Percentiles rank a stretch among this genome's conserved stretches.
Conservation (phyloP, 495 filamentous ascomycete genomes). For the Copromyces sp. region DNA sequence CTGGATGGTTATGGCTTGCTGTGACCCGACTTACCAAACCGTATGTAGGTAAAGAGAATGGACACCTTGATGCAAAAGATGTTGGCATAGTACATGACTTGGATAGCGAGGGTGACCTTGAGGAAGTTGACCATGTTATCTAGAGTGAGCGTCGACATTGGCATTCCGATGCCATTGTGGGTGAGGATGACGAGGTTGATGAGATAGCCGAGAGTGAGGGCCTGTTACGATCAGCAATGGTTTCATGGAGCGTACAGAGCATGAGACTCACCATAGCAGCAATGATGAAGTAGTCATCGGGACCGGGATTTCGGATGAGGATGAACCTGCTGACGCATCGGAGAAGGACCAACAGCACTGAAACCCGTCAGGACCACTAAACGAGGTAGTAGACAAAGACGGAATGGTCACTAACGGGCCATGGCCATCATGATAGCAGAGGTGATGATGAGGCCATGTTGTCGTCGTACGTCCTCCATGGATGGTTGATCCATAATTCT, state of each 20-base stretch:
- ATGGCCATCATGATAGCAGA: slow-evolving; percentile 9
- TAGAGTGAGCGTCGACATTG: slow-evolving; percentile 16
- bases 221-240: slow-evolving; percentile 9
- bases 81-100: slow-evolving; percentile 34
- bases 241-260: neutral
- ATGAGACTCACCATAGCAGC: slow-evolving; percentile 16
- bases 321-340: slow-evolving; percentile 20
- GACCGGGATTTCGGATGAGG: slow-evolving; percentile 18
- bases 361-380: neutral
- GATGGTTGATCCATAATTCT: neutral
- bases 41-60: slow-evolving; percentile 38
- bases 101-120: slow-evolving; percentile 31
- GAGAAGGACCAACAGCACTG: slow-evolving; percentile 20
- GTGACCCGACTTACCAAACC: slow-evolving; percentile 28
- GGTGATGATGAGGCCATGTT: slow-evolving; percentile 7
- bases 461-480: neutral
- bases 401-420: slow-evolving; percentile 1
- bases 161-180: slow-evolving; percentile 21
- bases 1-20: neutral
- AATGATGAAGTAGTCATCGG: slow-evolving; percentile 28
- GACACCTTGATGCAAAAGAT: slow-evolving; percentile 35
- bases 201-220: slow-evolving; percentile 25
- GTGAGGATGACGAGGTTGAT: slow-evolving; percentile 20
- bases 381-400: neutral
- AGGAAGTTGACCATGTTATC: slow-evolving; percentile 25